These are phyloP conservation scores for Ampelomyces quisqualis DNA, from an alignment of 2,329 filamentous ascomycete genomes.

Conservation along the genomic window DNA sequence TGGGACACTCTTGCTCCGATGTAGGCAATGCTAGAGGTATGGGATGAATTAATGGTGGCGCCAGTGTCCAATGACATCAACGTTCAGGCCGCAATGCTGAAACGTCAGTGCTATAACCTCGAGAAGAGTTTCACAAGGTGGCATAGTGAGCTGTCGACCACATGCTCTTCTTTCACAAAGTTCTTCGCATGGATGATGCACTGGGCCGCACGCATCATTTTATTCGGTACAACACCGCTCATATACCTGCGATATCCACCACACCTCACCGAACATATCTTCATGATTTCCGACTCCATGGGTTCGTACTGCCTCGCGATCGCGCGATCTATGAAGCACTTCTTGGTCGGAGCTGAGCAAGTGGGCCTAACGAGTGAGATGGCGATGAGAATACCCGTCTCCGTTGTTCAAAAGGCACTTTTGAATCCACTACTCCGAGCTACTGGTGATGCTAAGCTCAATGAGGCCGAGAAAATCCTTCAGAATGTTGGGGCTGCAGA, in stretches of 20 bases:
- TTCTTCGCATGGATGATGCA: slow-evolving; percentile 12
- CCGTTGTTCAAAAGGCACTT: neutral
- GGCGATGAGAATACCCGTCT: slow-evolving; percentile 1
- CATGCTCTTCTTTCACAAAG: neutral
- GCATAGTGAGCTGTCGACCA: slow-evolving; percentile 6
- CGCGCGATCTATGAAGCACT: slow-evolving; percentile 5
- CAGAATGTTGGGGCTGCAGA: neutral
- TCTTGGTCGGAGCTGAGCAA: slow-evolving; percentile 1
- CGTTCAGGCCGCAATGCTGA: neutral
- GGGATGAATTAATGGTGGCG: slow-evolving; percentile 2
- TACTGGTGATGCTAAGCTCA: neutral
- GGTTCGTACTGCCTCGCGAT: slow-evolving; percentile 9
- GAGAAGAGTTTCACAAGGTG: slow-evolving; percentile 7
- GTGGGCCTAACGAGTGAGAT: slow-evolving; percentile 2
- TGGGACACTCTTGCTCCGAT: slow-evolving; percentile 9
- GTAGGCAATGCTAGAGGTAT: slow-evolving; percentile 12
- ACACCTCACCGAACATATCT: neutral
- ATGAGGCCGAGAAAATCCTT: neutral
- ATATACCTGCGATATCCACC: slow-evolving; percentile 4
- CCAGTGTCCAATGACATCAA: neutral
- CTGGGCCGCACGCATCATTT: slow-evolving; percentile 11
- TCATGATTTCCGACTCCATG: neutral
- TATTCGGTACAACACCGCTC: slow-evolving; percentile 4
- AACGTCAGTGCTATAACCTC: slow-evolving; percentile 4
- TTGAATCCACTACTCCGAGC: neutral